These are phyloP conservation scores for Penicillium flavigenum DNA, from an alignment of 495 filamentous ascomycete genomes.

Conservation along the genomic window DNA sequence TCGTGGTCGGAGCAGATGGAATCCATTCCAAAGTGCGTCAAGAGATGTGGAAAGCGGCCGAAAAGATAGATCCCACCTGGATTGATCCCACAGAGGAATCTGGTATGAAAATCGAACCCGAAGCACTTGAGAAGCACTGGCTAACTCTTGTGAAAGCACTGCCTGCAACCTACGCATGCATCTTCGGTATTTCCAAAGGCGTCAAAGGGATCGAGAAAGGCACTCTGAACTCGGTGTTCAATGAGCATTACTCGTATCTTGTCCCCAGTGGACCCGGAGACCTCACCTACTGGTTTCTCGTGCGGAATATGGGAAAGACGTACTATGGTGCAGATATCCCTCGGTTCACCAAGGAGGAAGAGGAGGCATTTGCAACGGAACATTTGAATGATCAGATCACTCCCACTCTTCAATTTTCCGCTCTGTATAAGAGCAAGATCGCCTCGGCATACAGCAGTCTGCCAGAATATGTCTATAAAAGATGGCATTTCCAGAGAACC, in stretches of 20 bases:
- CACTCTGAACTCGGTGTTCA: constrained; percentile 15
- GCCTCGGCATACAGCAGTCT: constrained; percentile 19
- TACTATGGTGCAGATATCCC: constrained; percentile 29
- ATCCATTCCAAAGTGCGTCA: constrained; percentile 45
- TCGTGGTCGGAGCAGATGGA: constrained; percentile 56
- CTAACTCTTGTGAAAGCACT: constrained; percentile 19
- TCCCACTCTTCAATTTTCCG: constrained; percentile 25
- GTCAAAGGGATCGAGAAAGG: constrained; percentile 18
- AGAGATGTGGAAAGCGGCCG: constrained; percentile 42
- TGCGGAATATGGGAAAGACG: constrained; percentile 26
- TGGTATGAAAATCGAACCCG: constrained; percentile 5
- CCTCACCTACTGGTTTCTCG: constrained; percentile 26
- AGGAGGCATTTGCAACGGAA: constrained; percentile 19
- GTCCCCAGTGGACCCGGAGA: constrained; percentile 24
- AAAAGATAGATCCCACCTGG: constrained; percentile 24
- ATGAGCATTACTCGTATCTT: constrained; percentile 26
- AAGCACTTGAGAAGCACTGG: background rate
- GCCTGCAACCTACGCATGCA: constrained; percentile 25
- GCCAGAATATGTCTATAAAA: constrained; percentile 27
- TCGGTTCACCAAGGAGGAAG: constrained; percentile 38
- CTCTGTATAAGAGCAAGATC: constrained; percentile 17
- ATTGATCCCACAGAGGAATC: constrained; percentile 22
- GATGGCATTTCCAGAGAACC: constrained; percentile 26
- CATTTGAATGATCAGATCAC: constrained; percentile 31
- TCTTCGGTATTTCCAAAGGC: constrained; percentile 27